Conservation (phyloP, 2,329 filamentous ascomycete species). For the Dryadomyces sulphureus region DNA sequence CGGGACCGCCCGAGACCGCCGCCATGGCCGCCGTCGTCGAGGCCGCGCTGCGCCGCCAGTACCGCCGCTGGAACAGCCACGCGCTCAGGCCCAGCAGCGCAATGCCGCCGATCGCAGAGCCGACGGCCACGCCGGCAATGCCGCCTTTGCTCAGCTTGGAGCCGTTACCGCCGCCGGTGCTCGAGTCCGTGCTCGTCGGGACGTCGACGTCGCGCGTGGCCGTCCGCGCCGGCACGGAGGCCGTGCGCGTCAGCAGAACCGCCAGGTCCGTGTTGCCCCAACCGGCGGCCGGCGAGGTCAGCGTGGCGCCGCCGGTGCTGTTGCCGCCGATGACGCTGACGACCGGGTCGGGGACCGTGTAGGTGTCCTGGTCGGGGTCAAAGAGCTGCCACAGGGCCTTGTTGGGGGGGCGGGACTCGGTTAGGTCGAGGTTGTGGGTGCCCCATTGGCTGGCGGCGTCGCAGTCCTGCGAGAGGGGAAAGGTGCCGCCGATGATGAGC, state of each 20-base stretch:
- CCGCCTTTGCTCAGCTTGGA: slow-evolving; percentile 20
- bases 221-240: slow-evolving; percentile 27
- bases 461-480: slow-evolving; percentile 32
- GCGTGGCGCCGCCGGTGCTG: slow-evolving; percentile 36
- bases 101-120: slow-evolving; percentile 17
- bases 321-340: slow-evolving; percentile 34
- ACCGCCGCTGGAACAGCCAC: slow-evolving; percentile 2
- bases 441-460: slow-evolving; percentile 38
- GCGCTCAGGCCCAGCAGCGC: slow-evolving; percentile 12
- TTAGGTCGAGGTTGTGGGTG: slow-evolving; percentile 40
- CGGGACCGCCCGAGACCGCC: not conserved
- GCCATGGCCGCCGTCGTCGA: not conserved
- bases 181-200: slow-evolving; percentile 7
- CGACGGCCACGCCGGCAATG: slow-evolving; percentile 29
- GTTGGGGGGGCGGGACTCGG: slow-evolving; percentile 28
- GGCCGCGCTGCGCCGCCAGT: slow-evolving; percentile 1
- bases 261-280: slow-evolving; percentile 36
- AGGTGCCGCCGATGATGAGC: slow-evolving; percentile 46
- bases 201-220: slow-evolving; percentile 29
- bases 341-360: slow-evolving; percentile 38
- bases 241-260: slow-evolving; percentile 37
- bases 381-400: slow-evolving; percentile 39
- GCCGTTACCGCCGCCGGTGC: slow-evolving; percentile 3
- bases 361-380: slow-evolving; percentile 31
- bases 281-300: slow-evolving; percentile 29